Conservation (phyloP, 2,329 filamentous ascomycete species). For the Xylariaceae sp. region DNA sequence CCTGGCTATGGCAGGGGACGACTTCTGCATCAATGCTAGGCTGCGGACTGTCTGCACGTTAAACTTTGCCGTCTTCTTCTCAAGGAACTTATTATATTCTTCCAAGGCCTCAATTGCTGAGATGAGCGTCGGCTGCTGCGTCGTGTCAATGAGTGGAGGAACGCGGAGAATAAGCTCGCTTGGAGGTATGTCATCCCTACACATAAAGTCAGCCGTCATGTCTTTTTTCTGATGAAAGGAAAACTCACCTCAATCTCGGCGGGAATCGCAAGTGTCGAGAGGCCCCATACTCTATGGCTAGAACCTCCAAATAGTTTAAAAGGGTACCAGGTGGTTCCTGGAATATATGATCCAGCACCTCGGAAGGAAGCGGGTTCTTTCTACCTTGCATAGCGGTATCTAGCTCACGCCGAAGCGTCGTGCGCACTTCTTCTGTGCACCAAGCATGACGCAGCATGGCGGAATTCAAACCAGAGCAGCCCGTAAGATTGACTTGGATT, state of each 20-base stretch:
- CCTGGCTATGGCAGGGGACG: neutral
- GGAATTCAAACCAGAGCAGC: too few relatives aligned
- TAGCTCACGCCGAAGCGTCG: conserved; percentile 11
- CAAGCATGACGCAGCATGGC: too few relatives aligned
- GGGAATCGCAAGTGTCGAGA: too few relatives aligned
- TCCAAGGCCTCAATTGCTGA: conserved; percentile 2
- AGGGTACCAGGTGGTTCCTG: conserved; percentile 4
- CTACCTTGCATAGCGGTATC: neutral
- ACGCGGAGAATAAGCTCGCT: too few relatives aligned
- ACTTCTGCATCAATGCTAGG: neutral
- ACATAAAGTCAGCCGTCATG: too few relatives aligned
- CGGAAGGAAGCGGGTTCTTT: neutral
- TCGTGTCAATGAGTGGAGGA: conserved; percentile 7
- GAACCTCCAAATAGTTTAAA: too few relatives aligned
- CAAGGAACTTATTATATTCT: conserved; percentile 14
- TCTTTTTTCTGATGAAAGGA: too few relatives aligned
- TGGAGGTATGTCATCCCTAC: too few relatives aligned
- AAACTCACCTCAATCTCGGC: too few relatives aligned
- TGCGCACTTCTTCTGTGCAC: conserved; percentile 1
- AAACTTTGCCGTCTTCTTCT: conserved; percentile 14
- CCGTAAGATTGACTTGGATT: too few relatives aligned
- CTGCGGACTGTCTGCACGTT: neutral
- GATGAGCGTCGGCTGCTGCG: conserved; percentile 5
- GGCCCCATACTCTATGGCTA: too few relatives aligned
- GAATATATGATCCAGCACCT: conserved; percentile 6